Conservation (phyloP, 179 eudicot genomes). For the Dionaea muscipula region DNA sequence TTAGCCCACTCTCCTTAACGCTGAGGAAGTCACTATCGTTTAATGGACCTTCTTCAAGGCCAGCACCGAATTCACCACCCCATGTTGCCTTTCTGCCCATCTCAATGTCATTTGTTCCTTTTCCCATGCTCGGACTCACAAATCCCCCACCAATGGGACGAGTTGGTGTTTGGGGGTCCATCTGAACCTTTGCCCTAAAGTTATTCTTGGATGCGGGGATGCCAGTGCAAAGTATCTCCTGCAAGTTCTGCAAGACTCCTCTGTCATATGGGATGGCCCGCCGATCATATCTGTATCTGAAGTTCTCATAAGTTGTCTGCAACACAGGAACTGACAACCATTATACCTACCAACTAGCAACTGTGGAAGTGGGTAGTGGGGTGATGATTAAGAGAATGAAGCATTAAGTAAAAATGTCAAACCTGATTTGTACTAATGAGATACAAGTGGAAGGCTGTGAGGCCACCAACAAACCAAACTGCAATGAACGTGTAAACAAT, state of each 20-base stretch:
- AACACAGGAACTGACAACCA: not conserved
- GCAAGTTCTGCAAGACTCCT: constrained; percentile 43
- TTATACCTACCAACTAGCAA: not conserved
- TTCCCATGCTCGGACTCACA: constrained; percentile 85
- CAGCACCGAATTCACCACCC: constrained; percentile 68
- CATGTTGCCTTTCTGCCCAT: constrained; percentile 89
- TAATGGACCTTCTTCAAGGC: constrained; percentile 48
- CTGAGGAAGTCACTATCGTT: constrained; percentile 28
- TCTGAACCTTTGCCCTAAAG: constrained; percentile 33
- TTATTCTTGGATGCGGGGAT: constrained; percentile 40
- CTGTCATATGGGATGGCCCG: constrained; percentile 51
- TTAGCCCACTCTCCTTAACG: constrained; percentile 41
- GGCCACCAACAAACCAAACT: constrained; percentile 84
- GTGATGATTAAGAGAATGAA: too few species aligned
- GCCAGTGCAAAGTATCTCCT: constrained; percentile 43
- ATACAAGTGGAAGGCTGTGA: constrained; percentile 67
- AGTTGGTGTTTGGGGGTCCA: constrained; percentile 23
- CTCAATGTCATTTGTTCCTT: constrained; percentile 70
- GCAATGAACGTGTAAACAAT: constrained; percentile 54
- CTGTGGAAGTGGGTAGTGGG: too few species aligned
- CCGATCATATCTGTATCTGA: constrained; percentile 49
- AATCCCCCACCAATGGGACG: constrained; percentile 55
- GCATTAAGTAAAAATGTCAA: constrained; percentile 2
- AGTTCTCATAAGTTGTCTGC: constrained; percentile 84
- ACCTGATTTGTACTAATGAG: constrained; percentile 71